Conservation (phyloP, 352 stramenopile genomes). For the Phytophthora sp. region DNA sequence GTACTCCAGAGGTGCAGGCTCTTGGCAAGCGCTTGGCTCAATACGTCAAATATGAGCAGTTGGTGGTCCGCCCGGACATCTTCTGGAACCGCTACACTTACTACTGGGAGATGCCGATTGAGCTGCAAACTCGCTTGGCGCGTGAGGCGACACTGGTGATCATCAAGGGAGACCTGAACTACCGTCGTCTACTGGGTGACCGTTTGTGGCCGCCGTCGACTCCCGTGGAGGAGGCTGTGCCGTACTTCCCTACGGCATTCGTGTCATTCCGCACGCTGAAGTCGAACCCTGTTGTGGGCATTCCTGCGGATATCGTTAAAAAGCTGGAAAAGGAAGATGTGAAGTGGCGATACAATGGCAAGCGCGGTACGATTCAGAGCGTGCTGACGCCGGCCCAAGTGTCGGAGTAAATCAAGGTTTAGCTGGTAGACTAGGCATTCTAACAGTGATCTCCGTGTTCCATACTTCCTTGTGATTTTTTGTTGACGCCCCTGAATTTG, state of each 20-base stretch:
- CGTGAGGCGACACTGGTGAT: constrained; percentile 88
- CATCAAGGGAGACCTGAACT: constrained; percentile 98
- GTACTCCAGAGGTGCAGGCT: constrained; percentile 46
- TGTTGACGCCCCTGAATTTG: too few relatives aligned
- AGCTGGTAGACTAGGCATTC: background rate
- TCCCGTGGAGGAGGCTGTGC: constrained; percentile 83
- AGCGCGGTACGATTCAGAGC: constrained; percentile 71
- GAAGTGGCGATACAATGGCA: constrained; percentile 73
- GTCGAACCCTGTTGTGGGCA: constrained; percentile 69
- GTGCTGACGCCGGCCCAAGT: constrained; percentile 33
- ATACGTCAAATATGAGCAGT: constrained; percentile 33
- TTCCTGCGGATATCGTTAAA: constrained; percentile 45
- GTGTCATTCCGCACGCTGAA: constrained; percentile 79
- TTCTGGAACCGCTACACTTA: constrained; percentile 82
- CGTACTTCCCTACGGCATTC: constrained; percentile 75
- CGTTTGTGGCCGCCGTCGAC: constrained; percentile 89
- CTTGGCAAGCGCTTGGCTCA: constrained; percentile 48
- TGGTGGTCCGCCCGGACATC: constrained; percentile 33
- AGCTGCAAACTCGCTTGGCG: constrained; percentile 35
- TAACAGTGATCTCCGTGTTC: background rate
- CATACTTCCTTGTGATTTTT: too few relatives aligned
- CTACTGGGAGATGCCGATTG: constrained; percentile 69
- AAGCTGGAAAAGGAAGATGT: constrained; percentile 56
- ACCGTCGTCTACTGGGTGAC: constrained; percentile 95
- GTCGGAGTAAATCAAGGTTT: background rate